Evolutionary conservation across 2,329 filamentous ascomycete species (phyloP).

Genomic region (Byssochlamys sp.): DNA sequence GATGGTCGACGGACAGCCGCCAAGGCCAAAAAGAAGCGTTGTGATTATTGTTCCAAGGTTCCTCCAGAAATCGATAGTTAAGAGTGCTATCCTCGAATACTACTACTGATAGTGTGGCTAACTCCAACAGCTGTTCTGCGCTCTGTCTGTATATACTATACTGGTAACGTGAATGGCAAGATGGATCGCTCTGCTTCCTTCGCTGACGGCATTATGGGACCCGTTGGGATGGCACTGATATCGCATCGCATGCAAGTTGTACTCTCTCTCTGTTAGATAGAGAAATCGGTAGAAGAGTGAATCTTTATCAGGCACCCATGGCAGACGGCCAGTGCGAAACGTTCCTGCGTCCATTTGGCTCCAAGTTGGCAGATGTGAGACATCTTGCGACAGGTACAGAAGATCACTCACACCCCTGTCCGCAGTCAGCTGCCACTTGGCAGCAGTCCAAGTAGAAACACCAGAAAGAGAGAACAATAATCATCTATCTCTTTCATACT

Average conservation of each 20-base stretch:
- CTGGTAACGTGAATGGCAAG: no score
- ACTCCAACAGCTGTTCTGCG: background rate
- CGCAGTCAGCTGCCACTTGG: background rate
- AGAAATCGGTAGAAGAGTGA: background rate
- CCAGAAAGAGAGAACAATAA: background rate
- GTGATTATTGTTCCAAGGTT: background rate
- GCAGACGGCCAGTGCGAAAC: background rate
- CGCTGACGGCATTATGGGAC: background rate
- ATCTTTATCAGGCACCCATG: background rate
- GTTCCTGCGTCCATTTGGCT: background rate
- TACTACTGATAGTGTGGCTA: no score
- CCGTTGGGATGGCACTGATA: background rate
- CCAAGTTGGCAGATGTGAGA: background rate
- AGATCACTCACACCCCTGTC: background rate
- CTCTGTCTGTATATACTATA: no score
- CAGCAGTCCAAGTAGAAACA: background rate
- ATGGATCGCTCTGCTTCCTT: background rate
- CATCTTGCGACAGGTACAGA: background rate
- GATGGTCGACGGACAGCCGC: background rate
- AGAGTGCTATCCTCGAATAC: background rate
- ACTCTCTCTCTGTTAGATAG: background rate
- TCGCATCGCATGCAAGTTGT: background rate
- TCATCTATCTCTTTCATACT: background rate
- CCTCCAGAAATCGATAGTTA: background rate
- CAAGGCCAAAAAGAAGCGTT: background rate